A percentile compares a stretch with the other conserved stretches of the same genome.
Conservation (phyloP, 495 filamentous ascomycete species). For the Annulohypoxylon bovei region DNA sequence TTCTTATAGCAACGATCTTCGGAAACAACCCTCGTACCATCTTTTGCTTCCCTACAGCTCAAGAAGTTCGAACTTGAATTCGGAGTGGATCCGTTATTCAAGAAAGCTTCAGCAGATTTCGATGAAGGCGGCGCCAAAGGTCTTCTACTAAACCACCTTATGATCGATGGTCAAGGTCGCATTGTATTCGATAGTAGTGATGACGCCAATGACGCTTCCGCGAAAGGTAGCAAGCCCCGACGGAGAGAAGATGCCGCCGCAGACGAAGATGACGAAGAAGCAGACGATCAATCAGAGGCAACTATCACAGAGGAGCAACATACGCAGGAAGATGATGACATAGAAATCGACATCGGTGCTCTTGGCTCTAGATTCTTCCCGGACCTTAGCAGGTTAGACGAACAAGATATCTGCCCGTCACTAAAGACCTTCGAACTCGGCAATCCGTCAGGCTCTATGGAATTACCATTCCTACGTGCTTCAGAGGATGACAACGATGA, state of each 20-base stretch:
- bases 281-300: constrained; percentile 52
- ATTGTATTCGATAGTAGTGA: constrained; percentile 99
- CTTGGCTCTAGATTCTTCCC: constrained; percentile 88
- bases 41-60: constrained; percentile 86
- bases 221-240: constrained; percentile 51
- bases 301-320: constrained; percentile 51
- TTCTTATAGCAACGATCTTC: constrained; percentile 73
- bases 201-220: constrained; percentile 74
- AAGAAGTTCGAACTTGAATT: constrained; percentile 99
- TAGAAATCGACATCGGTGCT: constrained; percentile 78
- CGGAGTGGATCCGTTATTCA: constrained; percentile 95
- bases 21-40: constrained; percentile 88
- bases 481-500: constrained; percentile 84
- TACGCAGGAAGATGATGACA: constrained; percentile 64
- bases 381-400: constrained; percentile 76
- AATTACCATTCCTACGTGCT: constrained; percentile 91
- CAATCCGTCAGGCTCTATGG: constrained; percentile 80
- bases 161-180: constrained; percentile 87
- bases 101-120: constrained; percentile 97
- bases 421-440: constrained; percentile 93
- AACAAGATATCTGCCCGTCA: constrained; percentile 93
- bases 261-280: constrained; percentile 63
- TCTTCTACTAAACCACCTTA: constrained; percentile 90
- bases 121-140: constrained; percentile 98
- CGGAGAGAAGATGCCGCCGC: constrained; percentile 55